Percentiles rank a stretch among this genome's conserved stretches.
These are phyloP conservation scores for Remersonia thermophila DNA, from an alignment of 2,329 filamentous ascomycete species.

Conservation along the genomic window DNA sequence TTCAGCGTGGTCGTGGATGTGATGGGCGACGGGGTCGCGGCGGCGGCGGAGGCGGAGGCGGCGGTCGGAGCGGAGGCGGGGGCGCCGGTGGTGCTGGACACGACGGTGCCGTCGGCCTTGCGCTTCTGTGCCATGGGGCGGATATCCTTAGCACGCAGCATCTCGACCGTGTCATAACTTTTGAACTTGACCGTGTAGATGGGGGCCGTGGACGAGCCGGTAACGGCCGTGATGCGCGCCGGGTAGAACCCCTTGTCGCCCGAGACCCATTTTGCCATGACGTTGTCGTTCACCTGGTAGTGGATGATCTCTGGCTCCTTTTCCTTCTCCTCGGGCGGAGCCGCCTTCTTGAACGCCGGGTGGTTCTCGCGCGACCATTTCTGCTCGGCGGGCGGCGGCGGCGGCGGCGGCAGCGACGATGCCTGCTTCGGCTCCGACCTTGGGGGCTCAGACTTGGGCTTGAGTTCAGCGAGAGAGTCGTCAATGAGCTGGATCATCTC, in stretches of 20 bases:
- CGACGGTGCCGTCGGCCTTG: constrained; percentile 67
- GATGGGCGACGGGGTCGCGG: constrained; percentile 4
- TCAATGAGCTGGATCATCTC: constrained; percentile 68
- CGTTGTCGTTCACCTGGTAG: constrained; percentile 80
- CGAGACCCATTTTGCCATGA: constrained; percentile 81
- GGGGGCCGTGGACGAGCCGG: constrained; percentile 78
- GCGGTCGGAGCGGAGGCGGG: constrained; percentile 19
- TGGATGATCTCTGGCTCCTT: constrained; percentile 42
- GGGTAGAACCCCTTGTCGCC: constrained; percentile 87
- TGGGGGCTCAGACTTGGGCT: constrained; percentile 39
- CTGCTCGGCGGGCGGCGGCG: constrained; percentile 31
- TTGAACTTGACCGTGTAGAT: constrained; percentile 95
- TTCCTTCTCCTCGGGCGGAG: constrained; percentile 34
- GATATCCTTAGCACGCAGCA: constrained; percentile 69
- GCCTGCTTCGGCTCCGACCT: constrained; percentile 33
- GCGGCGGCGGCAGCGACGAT: too few species aligned
- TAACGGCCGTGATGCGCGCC: constrained; percentile 85
- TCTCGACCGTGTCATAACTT: constrained; percentile 76
- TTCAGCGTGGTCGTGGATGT: constrained; percentile 35
- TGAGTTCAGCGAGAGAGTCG: constrained; percentile 69
- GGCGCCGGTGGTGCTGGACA: constrained; percentile 17
- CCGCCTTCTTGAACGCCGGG: constrained; percentile 57
- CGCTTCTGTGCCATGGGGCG: constrained; percentile 70
- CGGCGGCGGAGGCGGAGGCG: constrained; percentile 4
- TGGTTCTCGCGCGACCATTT: constrained; percentile 76